These are phyloP conservation scores for Aspergillus luchuensis DNA, from an alignment of 2,329 filamentous ascomycete genomes.

Conservation along the genomic window DNA sequence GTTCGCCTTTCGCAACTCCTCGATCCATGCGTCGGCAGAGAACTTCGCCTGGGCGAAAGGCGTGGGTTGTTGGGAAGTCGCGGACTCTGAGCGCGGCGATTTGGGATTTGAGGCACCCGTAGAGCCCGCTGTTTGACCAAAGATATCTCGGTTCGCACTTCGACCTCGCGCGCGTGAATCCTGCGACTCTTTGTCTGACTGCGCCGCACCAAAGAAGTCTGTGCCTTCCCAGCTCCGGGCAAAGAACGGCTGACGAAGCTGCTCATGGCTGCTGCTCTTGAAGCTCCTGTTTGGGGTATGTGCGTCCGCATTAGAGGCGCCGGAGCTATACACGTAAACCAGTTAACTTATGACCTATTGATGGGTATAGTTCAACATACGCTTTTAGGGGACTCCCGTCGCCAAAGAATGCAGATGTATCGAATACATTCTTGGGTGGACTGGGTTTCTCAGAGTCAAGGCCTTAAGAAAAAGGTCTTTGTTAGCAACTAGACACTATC, in stretches of 20 bases:
- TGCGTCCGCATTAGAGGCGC: not conserved
- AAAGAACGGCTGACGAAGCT: slow-evolving; percentile 44
- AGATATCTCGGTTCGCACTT: slow-evolving; percentile 24
- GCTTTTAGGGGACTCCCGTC: slow-evolving; percentile 12
- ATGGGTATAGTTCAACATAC: slow-evolving; percentile 7
- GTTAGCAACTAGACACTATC: slow-evolving; percentile 27
- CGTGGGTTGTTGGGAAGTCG: slow-evolving; percentile 29
- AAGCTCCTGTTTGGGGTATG: slow-evolving; percentile 23
- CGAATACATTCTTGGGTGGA: slow-evolving; percentile 13
- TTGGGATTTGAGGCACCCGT: slow-evolving; percentile 24
- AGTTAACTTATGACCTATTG: slow-evolving; percentile 13
- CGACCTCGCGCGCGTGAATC: slow-evolving; percentile 25
- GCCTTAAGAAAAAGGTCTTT: slow-evolving; percentile 28
- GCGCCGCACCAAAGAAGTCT: slow-evolving; percentile 34
- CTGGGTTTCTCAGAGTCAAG: slow-evolving; percentile 31
- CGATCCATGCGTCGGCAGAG: slow-evolving; percentile 42
- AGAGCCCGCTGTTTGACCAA: slow-evolving; percentile 23
- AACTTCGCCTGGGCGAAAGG: slow-evolving; percentile 41
- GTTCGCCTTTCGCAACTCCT: slow-evolving; percentile 40
- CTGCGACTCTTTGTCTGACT: slow-evolving; percentile 28
- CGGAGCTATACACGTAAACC: slow-evolving; percentile 12
- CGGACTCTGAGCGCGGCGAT: slow-evolving; percentile 19
- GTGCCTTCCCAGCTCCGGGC: slow-evolving; percentile 44
- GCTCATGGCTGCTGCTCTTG: slow-evolving; percentile 38
- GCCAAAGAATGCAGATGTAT: slow-evolving; percentile 15